These are phyloP conservation scores for Phytopythium ostracodes DNA, from an alignment of 352 stramenopile genomes.

Conservation along the genomic window DNA sequence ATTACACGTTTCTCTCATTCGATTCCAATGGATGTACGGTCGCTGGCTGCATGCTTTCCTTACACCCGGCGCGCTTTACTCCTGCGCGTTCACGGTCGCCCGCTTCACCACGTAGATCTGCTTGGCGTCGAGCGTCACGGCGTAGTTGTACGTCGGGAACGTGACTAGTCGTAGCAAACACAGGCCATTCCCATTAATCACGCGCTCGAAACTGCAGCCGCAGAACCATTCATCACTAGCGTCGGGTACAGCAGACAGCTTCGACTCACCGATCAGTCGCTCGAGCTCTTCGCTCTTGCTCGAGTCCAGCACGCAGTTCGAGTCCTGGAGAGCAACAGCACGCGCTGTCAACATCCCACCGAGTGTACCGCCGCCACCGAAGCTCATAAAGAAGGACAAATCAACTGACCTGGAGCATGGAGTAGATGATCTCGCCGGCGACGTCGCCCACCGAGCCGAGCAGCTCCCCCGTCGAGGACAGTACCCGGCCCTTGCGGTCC, in stretches of 20 bases:
- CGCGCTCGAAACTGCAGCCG: background rate
- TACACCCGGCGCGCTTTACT: background rate
- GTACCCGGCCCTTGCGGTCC: constrained; percentile 49
- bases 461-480: constrained; percentile 62
- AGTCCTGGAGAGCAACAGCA: constrained; percentile 27
- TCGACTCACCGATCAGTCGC: constrained; percentile 47
- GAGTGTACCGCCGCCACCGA: background rate
- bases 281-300: constrained; percentile 59
- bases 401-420: constrained; percentile 66
- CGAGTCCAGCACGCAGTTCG: constrained; percentile 46
- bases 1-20: constrained; percentile 1
- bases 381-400: background rate
- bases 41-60: too few relatives aligned
- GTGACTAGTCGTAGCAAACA: constrained; percentile 28
- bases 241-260: background rate
- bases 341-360: background rate
- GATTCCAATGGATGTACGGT: background rate
- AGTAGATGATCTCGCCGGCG: constrained; percentile 54
- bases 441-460: constrained; percentile 41
- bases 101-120: constrained; percentile 80
- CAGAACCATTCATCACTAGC: background rate
- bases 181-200: too few relatives aligned
- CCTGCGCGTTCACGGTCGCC: constrained; percentile 26
- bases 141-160: constrained; percentile 62
- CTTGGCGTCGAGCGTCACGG: constrained; percentile 54